Percentiles rank a stretch among this genome's conserved stretches.
Conservation (phyloP, 352 stramenopile genomes). For the Globisporangium nagaii region DNA sequence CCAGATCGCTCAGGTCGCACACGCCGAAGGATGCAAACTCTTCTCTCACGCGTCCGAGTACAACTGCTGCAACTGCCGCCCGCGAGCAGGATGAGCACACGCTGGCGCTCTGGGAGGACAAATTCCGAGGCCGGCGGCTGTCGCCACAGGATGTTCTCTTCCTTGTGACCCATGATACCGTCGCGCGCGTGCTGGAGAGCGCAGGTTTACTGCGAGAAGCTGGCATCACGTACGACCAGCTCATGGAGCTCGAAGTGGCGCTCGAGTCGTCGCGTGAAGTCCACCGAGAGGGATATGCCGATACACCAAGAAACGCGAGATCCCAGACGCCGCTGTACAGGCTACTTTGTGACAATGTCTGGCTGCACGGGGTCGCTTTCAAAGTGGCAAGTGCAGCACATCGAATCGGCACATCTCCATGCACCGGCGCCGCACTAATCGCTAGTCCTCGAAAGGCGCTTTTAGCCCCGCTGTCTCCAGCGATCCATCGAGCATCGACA, state of each 20-base stretch:
- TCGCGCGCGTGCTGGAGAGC: constrained; percentile 35
- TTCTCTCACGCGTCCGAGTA: too few species aligned
- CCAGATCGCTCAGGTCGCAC: background rate
- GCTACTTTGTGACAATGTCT: constrained; percentile 16
- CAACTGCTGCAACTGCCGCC: background rate
- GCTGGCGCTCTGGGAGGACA: constrained; percentile 51
- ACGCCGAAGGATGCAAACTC: background rate
- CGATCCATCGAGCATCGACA: background rate
- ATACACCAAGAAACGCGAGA: background rate
- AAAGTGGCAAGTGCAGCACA: background rate
- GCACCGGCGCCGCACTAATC: too few species aligned
- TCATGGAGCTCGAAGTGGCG: constrained; percentile 53
- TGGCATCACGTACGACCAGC: constrained; percentile 32
- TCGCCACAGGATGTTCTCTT: constrained; percentile 37
- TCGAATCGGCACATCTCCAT: too few species aligned
- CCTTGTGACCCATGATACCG: constrained; percentile 33
- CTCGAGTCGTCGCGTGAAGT: constrained; percentile 6
- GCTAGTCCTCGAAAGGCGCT: background rate
- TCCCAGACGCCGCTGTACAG: background rate
- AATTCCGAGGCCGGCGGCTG: constrained; percentile 32
- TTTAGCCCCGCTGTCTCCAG: background rate
- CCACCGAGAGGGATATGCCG: background rate
- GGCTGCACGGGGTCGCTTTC: constrained; percentile 16
- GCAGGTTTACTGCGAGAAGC: constrained; percentile 28
- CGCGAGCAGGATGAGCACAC: constrained; percentile 12